phyloP scores from a whole-genome alignment of 2,329 filamentous ascomycete species.

The Clarireedia homoeocarpa region DNA sequence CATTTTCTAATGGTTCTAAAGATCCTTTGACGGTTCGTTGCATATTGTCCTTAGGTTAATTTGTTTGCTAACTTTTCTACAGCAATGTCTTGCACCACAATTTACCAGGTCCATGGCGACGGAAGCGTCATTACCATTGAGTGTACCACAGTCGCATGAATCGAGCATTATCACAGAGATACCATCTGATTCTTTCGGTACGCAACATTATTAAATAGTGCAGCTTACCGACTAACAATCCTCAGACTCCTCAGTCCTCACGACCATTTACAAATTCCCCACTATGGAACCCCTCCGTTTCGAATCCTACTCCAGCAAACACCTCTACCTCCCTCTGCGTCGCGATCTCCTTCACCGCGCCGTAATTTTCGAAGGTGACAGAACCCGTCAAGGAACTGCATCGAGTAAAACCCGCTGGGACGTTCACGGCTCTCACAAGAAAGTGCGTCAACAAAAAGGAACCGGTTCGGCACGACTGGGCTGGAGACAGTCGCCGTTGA shows the following conservation, averaged over 20 bases:
- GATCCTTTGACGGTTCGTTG: conserved; percentile 33
- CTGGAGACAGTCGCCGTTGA: conserved; percentile 71
- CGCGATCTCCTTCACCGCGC: conserved; percentile 90
- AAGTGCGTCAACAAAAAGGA: conserved; percentile 83
- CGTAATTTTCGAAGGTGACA: conserved; percentile 86
- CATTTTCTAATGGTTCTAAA: conserved; percentile 22
- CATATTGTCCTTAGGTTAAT: background rate
- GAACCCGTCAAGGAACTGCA: conserved; percentile 78
- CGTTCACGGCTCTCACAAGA: conserved; percentile 74
- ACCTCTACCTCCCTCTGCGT: conserved; percentile 80
- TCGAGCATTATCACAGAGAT: conserved; percentile 5
- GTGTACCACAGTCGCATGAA: conserved; percentile 15
- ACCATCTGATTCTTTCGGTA: conserved; percentile 3
- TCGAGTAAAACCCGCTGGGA: conserved; percentile 74
- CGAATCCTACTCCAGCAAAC: conserved; percentile 69
- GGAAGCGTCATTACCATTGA: conserved; percentile 30
- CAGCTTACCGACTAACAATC: background rate
- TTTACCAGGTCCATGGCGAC: conserved; percentile 41
- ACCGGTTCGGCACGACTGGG: conserved; percentile 72
- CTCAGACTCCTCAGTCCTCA: conserved; percentile 56
- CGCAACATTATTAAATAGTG: background rate
- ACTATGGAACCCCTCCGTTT: conserved; percentile 75
- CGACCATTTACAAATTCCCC: conserved; percentile 88
- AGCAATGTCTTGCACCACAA: conserved; percentile 38
- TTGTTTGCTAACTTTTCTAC: conserved; percentile 19